Base-by-base conservation (phyloP, 164 flowering plant species). In the Tetrastigma voinierianum region DNA sequence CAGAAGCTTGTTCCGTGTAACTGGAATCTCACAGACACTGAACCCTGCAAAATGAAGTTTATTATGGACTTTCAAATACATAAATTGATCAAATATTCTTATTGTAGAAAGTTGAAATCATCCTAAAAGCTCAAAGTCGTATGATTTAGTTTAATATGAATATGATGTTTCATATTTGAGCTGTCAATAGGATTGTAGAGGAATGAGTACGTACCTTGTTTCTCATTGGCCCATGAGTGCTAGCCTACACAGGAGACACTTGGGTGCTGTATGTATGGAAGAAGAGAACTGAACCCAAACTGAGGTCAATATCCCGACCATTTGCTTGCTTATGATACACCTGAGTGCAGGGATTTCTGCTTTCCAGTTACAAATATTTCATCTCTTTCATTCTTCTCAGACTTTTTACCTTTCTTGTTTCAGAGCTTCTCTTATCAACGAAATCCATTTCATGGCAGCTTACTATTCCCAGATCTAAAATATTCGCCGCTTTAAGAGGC, bases 201-300 rank as follows among this genome's bases (percentile, higher is more conserved):
- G 6, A 32, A 32, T 32, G 0, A 17, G 20, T 55, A 10, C 24
- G 18, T 78, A 88, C 96, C 91, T 90, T 90, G 62, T 90, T 90
- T 61, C 91, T 90, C 12, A 90, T 76, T 86, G 83, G 43, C 93
- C 91, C 89, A 90, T 81, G 80, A 88, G n/a, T 74, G 64, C 96
- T 93, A 86, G 13, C 93, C 91, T 2, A 90, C 84, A 46, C 91
- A 85, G 1, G 93, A 88, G 57, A 88, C 90, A 46, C 80, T 81
- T 9, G 81, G 81, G 70, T 81, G 71, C 46, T 70, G 66, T 64
- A 90, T 61, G 65, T 73, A 79, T 8, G 71, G 76, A 56, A 69
- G 73, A 40, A 88, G 85, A 32, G 70, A 74, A 15, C 65, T 79
- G 67, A n/a, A 79, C 82, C 96, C 96, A 90, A 16, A 88, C 80